Evolutionary conservation across 1,139 yeast genomes (phyloP), one percentile per base, ranked within the genome.

Genomic region (Debaryomyces singareniensis): DNA sequence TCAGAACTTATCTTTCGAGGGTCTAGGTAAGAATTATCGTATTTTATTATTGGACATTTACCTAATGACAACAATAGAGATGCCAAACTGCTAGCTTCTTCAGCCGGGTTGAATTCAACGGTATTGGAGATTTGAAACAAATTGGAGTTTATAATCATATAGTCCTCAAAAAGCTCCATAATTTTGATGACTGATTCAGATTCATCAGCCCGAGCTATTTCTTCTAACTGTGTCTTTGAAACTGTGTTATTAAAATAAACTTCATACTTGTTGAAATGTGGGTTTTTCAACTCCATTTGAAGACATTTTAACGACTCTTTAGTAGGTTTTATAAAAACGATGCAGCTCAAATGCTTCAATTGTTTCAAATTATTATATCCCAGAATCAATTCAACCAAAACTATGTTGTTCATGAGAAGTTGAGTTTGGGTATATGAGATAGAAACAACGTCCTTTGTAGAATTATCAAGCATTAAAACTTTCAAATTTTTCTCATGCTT

Each of bases 161-260:
- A 89, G 52, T 91, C 97, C 40, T 81, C 85, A 49, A 86, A 91
- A 28, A 87, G 51, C 49, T 91, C 98, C 22, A 80, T 75, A 2
- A 91, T 87, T 38, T 72, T 74, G 4, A 70, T 60, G 5, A 93
- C 83, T 5, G 77, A 75, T 49, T 89, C 98, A 45, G 77, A 68
- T 48, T 85, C 93, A 53, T 91, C 99, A 2, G 85, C 74, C 52
- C 86, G 95, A 0, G 98, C 98, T 24, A 91, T 52, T 33, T 82
- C 68, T 51, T 93, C 99, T 41, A 91, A 55, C 39, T 84, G 83
- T 21, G 77, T 65, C 55, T 89, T 89, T 32, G 75, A 67, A 20
- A 87, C 69, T 15, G 77, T 63, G 51, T 87, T 87, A 51, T 77
- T 83, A 63, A 89, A 84, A 43, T 65, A 86, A 16, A 91, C 53